Percentiles rank a stretch among this genome's conserved stretches.
Evolutionary conservation across 1,139 yeast species (phyloP).

Genomic region (Scheffersomyces cryptocercus): DNA sequence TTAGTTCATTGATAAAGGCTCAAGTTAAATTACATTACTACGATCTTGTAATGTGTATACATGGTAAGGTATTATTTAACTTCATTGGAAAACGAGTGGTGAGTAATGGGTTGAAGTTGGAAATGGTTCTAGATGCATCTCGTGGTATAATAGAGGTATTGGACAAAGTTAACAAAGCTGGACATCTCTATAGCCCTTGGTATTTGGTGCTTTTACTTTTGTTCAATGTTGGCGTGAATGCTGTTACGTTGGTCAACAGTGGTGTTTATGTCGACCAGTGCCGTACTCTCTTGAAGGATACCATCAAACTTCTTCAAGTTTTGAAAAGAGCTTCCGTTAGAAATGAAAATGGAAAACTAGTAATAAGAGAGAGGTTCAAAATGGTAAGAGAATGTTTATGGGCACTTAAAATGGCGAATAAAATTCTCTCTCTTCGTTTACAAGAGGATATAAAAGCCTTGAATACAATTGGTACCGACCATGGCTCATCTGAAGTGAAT

Average conservation of each 20-base stretch:
- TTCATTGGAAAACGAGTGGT: constrained; percentile 35
- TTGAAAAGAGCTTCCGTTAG: constrained; percentile 34
- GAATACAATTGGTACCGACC: constrained; percentile 51
- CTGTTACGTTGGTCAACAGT: constrained; percentile 50
- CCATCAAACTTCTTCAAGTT: constrained; percentile 27
- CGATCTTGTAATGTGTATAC: constrained; percentile 38
- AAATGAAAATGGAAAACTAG: constrained; percentile 32
- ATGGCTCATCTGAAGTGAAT: constrained; percentile 58
- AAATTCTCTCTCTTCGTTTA: constrained; percentile 48
- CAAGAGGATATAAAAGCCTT: constrained; percentile 41
- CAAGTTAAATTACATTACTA: constrained; percentile 45
- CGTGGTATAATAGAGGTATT: constrained; percentile 36
- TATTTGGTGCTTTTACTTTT: constrained; percentile 48
- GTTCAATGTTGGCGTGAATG: constrained; percentile 48
- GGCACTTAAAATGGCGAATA: constrained; percentile 61
- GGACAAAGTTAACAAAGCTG: constrained; percentile 33
- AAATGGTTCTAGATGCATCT: constrained; percentile 38
- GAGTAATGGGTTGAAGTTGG: constrained; percentile 33
- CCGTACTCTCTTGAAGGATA: constrained; percentile 24
- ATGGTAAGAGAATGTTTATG: constrained; percentile 68
- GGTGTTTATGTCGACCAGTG: constrained; percentile 29
- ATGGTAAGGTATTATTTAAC: constrained; percentile 38
- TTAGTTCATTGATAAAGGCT: constrained; percentile 24
- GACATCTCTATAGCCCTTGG: constrained; percentile 53
- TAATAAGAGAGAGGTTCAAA: constrained; percentile 45